Evolutionary conservation across 2,329 filamentous ascomycete genomes (phyloP).

Genomic region (Fonsecaea nubica): DNA sequence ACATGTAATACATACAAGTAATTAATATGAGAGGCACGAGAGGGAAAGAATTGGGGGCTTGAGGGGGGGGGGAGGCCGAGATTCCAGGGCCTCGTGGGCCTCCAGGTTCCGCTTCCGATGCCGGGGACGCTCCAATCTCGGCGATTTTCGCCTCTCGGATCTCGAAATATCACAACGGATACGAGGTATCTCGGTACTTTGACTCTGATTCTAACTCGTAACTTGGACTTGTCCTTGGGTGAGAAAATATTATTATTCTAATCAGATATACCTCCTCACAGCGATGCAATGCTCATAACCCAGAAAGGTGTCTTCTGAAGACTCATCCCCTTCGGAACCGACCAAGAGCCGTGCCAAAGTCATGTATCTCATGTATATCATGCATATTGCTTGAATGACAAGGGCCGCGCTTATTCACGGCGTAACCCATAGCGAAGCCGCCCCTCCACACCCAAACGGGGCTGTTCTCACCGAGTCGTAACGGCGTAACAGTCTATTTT

Average conservation of each 20-base stretch:
- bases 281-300: background rate
- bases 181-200: background rate
- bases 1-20: constrained; percentile 8
- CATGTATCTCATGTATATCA: no score
- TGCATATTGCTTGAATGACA: background rate
- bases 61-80: background rate
- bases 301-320: background rate
- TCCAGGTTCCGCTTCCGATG: constrained; percentile 12
- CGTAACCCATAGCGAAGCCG: background rate
- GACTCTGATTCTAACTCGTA: no score
- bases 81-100: background rate
- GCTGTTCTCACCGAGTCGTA: background rate
- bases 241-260: background rate
- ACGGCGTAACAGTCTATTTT: background rate
- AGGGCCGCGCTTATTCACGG: constrained; percentile 10
- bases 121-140: constrained; percentile 6
- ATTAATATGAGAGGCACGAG: background rate
- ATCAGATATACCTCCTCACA: background rate
- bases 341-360: background rate
- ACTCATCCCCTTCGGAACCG: background rate
- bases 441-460: background rate
- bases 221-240: no score
- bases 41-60: constrained; percentile 7
- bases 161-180: background rate
- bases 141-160: constrained; percentile 10